A percentile compares a stretch with the other conserved stretches of the same genome.
These are phyloP conservation scores for Bombardia bombarda DNA, from an alignment of 495 filamentous ascomycete genomes.

Conservation along the genomic window DNA sequence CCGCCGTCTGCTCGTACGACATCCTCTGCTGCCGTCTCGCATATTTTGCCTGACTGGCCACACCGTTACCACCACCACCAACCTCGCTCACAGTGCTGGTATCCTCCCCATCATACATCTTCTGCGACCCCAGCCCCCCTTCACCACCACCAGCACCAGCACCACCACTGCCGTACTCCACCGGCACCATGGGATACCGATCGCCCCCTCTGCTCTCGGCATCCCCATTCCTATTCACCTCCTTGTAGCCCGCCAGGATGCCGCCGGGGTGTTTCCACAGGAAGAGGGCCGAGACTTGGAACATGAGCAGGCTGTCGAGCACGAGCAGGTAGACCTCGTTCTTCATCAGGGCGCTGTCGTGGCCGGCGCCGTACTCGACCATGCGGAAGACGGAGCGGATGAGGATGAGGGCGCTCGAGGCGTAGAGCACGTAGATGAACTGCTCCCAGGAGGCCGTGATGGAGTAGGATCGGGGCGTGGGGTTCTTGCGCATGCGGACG, in stretches of 20 bases:
- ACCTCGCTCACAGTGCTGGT: no score
- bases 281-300: conserved; percentile 6
- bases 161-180: neutral
- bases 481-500: conserved; percentile 7
- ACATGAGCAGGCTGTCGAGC: conserved; percentile 15
- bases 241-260: conserved; percentile 17
- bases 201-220: neutral
- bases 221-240: neutral
- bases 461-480: conserved; percentile 1
- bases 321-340: conserved; percentile 14
- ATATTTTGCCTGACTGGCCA: no score
- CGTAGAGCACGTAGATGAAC: conserved; percentile 44
- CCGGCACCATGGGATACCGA: neutral
- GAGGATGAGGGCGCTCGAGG: conserved; percentile 46
- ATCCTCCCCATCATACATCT: no score
- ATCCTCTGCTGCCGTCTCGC: no score
- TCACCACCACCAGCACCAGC: neutral
- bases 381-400: conserved; percentile 54
- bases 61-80: no score
- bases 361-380: conserved; percentile 44
- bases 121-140: neutral
- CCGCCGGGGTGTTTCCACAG: conserved; percentile 15
- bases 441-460: conserved; percentile 34
- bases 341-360: conserved; percentile 7
- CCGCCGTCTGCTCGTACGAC: no score